Base-by-base conservation (phyloP, 768 basidiomycete species). In the Suillus hirtellus region DNA sequence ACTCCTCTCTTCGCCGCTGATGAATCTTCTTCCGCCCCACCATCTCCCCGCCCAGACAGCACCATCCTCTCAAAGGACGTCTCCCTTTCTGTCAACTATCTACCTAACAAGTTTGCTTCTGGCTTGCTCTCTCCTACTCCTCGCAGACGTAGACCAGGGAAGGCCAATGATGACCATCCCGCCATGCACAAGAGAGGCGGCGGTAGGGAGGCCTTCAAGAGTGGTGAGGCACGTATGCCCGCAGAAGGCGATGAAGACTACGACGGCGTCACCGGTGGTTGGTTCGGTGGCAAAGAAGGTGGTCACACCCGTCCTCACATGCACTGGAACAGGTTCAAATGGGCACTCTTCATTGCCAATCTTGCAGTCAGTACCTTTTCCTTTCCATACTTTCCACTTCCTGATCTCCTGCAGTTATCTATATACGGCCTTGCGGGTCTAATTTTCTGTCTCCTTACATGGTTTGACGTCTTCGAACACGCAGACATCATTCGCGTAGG, bases 321-420 rank as follows among this genome's bases (percentile, higher is more conserved):
- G 62, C 78, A 87, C 17, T 95, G 93, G 93, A 94, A 87, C 71
- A 83, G 80, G 65, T 95, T 94, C 82, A 95, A 95, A 73, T 93
- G 91, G 91, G 77, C 82, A 12, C 73, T 95, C 4, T 89, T 94
- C 73, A 50, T 85, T 54, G 78, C 89, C 21, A 56, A 56, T 56
- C 54, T 56, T 14, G 37, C 21, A n/a, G 54, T 56, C 54, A 56
- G 37, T 38, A 2, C 21, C 14, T 24, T 24, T 40, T 37, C 21
- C 7, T 56, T 38, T 31, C 3, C 15, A 17, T 9, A 49, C 21
- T 7, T 21, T 12, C 1, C 4, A 24, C 15, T 56, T 15, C 35
- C 37, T 40, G 2, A 56, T 42, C 24, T 27, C 17, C 6, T 31
- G 17, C 66, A 87, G 86, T 80, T 92, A 60, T 79, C 87, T 19